These are phyloP conservation scores for Fraxinus americana DNA, from an alignment of 257 asterid genomes.

Conservation along the genomic window DNA sequence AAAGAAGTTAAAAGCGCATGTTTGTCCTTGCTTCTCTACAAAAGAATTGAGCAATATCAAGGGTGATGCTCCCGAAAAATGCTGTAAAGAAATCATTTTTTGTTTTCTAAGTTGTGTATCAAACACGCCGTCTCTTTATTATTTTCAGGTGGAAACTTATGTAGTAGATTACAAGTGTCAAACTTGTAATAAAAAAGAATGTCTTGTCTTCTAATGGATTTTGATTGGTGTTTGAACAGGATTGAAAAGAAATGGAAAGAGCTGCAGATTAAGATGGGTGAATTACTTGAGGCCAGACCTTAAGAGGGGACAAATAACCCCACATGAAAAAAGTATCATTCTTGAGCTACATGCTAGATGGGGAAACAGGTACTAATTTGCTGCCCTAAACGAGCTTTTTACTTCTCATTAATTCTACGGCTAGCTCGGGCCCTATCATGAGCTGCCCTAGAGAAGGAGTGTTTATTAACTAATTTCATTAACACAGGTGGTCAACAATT, in stretches of 20 bases:
- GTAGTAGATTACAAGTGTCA: not conserved
- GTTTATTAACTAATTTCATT: not conserved
- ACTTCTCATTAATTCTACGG: not conserved
- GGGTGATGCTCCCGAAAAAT: too few relatives aligned
- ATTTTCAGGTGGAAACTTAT: not conserved
- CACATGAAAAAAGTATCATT: conserved; percentile 74
- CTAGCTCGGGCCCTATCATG: not conserved
- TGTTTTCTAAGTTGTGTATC: not conserved
- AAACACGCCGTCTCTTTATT: not conserved
- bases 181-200: not conserved
- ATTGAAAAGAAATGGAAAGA: conserved; percentile 86
- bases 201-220: not conserved
- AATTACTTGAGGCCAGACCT: conserved; percentile 94
- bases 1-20: not conserved
- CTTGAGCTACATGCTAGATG: conserved; percentile 79
- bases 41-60: too few relatives aligned
- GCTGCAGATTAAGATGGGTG: conserved; percentile 95
- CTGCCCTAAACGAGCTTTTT: too few relatives aligned
- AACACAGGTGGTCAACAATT: conserved; percentile 77
- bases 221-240: conserved; percentile 37
- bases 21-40: not conserved
- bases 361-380: conserved; percentile 76
- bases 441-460: not conserved
- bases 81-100: not conserved
- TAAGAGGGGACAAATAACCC: conserved; percentile 89